Conservation (phyloP, 306 rosid genomes). For the Cicer pinnatifidum region DNA sequence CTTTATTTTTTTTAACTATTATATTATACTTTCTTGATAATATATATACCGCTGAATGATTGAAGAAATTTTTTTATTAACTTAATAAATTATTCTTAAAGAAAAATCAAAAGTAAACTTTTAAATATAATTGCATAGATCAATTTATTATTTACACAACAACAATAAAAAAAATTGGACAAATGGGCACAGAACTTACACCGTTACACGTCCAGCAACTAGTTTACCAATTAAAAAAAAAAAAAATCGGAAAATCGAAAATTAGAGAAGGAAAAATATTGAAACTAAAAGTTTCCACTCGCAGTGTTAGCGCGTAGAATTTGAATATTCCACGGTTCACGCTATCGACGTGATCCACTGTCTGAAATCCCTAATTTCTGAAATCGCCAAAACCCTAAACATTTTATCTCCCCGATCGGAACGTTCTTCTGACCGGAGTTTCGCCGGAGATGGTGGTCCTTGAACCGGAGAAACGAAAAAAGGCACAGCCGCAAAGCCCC, state of each 20-base stretch:
- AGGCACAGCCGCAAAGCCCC: background rate
- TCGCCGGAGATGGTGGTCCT: slow-evolving; percentile 38
- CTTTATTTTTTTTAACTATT: no score
- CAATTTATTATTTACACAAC: no score
- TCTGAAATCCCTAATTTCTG: slow-evolving; percentile 8
- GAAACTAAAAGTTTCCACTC: slow-evolving; percentile 11
- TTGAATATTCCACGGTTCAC: slow-evolving; percentile 15
- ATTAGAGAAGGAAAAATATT: background rate
- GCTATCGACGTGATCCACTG: background rate
- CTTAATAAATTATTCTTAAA: no score
- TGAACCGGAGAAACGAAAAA: slow-evolving; percentile 29
- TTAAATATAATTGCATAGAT: no score
- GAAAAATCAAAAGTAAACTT: no score
- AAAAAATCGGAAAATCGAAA: no score
- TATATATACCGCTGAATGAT: no score
- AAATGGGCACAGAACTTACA: no score
- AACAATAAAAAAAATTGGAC: no score
- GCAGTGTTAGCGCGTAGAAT: slow-evolving; percentile 39
- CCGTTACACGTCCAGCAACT: no score
- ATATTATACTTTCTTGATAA: no score
- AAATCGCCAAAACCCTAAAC: slow-evolving; percentile 39
- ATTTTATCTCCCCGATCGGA: background rate
- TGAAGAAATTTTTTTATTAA: no score
- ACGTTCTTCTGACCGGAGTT: slow-evolving; percentile 5
- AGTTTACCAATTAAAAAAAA: background rate